Evolutionary conservation across 2,329 filamentous ascomycete species (phyloP).

Genomic region (Saccharata proteae): DNA sequence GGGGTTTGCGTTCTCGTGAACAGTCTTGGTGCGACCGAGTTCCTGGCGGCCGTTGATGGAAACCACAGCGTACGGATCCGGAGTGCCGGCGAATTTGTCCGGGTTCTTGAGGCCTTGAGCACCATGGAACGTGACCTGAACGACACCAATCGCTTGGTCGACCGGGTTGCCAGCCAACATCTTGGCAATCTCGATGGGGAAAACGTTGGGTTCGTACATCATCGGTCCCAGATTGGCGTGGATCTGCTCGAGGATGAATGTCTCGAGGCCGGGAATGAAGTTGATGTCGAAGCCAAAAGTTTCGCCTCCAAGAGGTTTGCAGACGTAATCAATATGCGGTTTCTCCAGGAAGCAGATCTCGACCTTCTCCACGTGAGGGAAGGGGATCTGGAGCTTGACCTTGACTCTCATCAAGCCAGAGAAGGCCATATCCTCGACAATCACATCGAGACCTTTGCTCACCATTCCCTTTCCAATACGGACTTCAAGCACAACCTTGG

Average conservation of each 20-base stretch:
- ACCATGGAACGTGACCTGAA: slow-evolving; percentile 83
- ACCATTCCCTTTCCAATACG: slow-evolving; percentile 92
- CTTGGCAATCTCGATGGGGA: slow-evolving; percentile 96
- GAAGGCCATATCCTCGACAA: slow-evolving; percentile 96
- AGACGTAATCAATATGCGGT: slow-evolving; percentile 89
- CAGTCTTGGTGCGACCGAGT: slow-evolving; percentile 77
- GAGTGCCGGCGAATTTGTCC: slow-evolving; percentile 83
- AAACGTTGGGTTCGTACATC: slow-evolving; percentile 97
- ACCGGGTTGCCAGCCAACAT: slow-evolving; percentile 90
- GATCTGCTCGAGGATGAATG: slow-evolving; percentile 91
- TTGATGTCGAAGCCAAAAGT: slow-evolving; percentile 97
- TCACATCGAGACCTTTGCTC: slow-evolving; percentile 92
- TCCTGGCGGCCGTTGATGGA: slow-evolving; percentile 73
- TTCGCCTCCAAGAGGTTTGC: slow-evolving; percentile 92
- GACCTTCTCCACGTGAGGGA: slow-evolving; percentile 87
- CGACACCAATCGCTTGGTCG: slow-evolving; percentile 88
- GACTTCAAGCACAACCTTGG: slow-evolving; percentile 90
- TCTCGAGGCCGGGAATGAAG: slow-evolving; percentile 89
- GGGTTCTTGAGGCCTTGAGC: slow-evolving; percentile 88
- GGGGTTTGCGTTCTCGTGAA: slow-evolving; percentile 74
- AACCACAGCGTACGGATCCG: slow-evolving; percentile 79
- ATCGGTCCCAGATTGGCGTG: slow-evolving; percentile 88
- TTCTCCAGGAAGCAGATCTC: slow-evolving; percentile 90
- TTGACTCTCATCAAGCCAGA: slow-evolving; percentile 93
- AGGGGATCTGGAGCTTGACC: slow-evolving; percentile 91